phyloP scores from a whole-genome alignment of 306 rosid genomes.

The Dryas drummondii region DNA sequence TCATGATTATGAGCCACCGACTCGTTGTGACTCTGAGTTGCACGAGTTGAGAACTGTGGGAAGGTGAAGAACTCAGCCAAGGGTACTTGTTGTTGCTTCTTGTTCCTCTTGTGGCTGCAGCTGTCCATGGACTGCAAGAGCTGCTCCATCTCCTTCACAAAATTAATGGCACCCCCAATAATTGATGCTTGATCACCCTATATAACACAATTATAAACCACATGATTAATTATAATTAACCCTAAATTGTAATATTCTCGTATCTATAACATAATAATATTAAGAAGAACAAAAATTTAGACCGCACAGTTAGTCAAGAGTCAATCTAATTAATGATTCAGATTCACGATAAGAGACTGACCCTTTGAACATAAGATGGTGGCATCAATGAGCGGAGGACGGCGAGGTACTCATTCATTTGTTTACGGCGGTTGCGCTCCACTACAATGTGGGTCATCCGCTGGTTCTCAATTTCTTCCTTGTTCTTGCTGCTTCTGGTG shows the following conservation, averaged over 20 bases:
- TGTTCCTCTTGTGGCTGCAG: slow-evolving; percentile 26
- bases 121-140: slow-evolving; percentile 58
- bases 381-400: slow-evolving; percentile 87
- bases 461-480: slow-evolving; percentile 84
- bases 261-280: too few relatives aligned
- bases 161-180: slow-evolving; percentile 91
- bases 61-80: slow-evolving; percentile 72
- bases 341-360: slow-evolving; percentile 17
- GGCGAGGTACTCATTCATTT: slow-evolving; percentile 85
- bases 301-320: too few relatives aligned
- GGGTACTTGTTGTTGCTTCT: slow-evolving; percentile 32
- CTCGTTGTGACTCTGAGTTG: slow-evolving; percentile 23
- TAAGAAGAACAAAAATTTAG: too few relatives aligned
- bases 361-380: slow-evolving; percentile 86
- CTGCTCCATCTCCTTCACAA: slow-evolving; percentile 88
- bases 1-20: slow-evolving; percentile 7
- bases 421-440: slow-evolving; percentile 86
- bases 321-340: too few relatives aligned
- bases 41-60: slow-evolving; percentile 73
- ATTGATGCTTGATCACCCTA: slow-evolving; percentile 98
- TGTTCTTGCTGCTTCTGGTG: slow-evolving; percentile 60
- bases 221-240: not conserved
- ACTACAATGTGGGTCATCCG: slow-evolving; percentile 93
- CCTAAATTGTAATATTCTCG: not conserved
- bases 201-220: not conserved